Evolutionary conservation across 2,329 filamentous ascomycete species (phyloP).

Genomic region (Hypoxylon rubiginosum): DNA sequence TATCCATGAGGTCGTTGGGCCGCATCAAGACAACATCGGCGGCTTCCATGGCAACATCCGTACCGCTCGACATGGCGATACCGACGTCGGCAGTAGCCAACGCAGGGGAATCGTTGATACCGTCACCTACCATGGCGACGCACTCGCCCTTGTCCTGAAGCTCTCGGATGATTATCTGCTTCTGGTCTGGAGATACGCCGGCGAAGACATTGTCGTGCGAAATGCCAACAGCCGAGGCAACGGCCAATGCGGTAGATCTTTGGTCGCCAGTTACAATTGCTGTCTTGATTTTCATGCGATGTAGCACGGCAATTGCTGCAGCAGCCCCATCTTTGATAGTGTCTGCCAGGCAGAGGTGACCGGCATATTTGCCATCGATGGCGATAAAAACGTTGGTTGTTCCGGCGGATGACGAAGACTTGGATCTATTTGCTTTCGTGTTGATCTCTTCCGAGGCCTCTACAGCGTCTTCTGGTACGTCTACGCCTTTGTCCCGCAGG

Average conservation of each 20-base stretch:
- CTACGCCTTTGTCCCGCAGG: conserved; percentile 77
- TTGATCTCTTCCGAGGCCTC: conserved; percentile 73
- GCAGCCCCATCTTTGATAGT: conserved; percentile 90
- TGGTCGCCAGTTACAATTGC: conserved; percentile 97
- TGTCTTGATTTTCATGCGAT: conserved; percentile 86
- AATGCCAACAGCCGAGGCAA: conserved; percentile 87
- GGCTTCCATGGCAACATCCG: conserved; percentile 97
- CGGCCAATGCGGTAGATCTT: conserved; percentile 82
- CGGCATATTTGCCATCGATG: conserved; percentile 84
- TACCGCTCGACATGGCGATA: conserved; percentile 92
- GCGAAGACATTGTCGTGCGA: conserved; percentile 81
- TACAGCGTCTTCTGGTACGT: conserved; percentile 73
- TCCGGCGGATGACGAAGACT: conserved; percentile 66
- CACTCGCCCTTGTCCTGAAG: conserved; percentile 81
- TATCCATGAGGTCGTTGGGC: conserved; percentile 89
- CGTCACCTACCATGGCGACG: conserved; percentile 97
- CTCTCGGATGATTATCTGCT: conserved; percentile 84
- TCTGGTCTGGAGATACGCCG: conserved; percentile 90
- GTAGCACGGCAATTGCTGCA: conserved; percentile 83
- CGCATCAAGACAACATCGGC: conserved; percentile 97
- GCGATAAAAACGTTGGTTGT: conserved; percentile 93
- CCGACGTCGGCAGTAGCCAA: conserved; percentile 93
- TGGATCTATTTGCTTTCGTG: conserved; percentile 57
- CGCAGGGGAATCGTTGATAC: conserved; percentile 97
- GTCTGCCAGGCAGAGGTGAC: conserved; percentile 86